Percentiles rank a stretch among this genome's conserved stretches.
Evolutionary conservation across 768 basidiomycete species (phyloP).

Genomic region (Rubroboletus satanas): DNA sequence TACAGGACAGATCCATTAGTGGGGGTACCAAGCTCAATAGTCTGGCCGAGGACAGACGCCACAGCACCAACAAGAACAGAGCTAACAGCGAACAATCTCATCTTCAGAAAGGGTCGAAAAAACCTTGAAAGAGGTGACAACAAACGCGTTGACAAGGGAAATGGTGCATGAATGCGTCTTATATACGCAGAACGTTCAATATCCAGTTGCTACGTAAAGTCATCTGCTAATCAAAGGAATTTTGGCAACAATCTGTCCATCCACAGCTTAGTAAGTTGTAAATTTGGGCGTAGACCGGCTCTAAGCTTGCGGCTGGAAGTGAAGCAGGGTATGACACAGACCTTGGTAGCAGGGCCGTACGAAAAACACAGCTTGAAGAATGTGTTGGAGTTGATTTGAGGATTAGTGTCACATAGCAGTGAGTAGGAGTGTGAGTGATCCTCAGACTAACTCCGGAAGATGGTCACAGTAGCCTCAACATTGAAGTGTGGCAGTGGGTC

Average conservation of each 20-base stretch:
- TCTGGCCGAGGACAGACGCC: constrained; percentile 22
- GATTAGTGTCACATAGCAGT: too few species aligned
- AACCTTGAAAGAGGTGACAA: background rate
- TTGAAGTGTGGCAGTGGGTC: too few species aligned
- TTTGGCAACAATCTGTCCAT: background rate
- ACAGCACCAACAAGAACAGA: constrained; percentile 5
- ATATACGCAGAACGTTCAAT: background rate
- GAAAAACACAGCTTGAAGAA: background rate
- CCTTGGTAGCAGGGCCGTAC: too few species aligned
- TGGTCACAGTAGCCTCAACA: too few species aligned
- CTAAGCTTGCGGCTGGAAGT: too few species aligned
- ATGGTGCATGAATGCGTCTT: background rate
- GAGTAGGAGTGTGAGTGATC: too few species aligned
- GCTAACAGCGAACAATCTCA: constrained; percentile 16
- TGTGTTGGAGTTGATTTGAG: background rate
- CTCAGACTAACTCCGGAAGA: too few species aligned
- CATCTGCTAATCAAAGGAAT: too few species aligned
- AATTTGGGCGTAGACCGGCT: background rate
- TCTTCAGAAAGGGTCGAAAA: background rate
- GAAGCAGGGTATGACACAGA: too few species aligned
- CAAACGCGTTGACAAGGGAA: background rate
- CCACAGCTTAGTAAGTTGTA: background rate
- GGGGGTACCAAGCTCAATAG: constrained; percentile 26
- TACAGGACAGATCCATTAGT: constrained; percentile 14
- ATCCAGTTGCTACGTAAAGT: background rate